Evolutionary conservation across 1,139 yeast genomes (phyloP).

Genomic region (Taphrina communis): DNA sequence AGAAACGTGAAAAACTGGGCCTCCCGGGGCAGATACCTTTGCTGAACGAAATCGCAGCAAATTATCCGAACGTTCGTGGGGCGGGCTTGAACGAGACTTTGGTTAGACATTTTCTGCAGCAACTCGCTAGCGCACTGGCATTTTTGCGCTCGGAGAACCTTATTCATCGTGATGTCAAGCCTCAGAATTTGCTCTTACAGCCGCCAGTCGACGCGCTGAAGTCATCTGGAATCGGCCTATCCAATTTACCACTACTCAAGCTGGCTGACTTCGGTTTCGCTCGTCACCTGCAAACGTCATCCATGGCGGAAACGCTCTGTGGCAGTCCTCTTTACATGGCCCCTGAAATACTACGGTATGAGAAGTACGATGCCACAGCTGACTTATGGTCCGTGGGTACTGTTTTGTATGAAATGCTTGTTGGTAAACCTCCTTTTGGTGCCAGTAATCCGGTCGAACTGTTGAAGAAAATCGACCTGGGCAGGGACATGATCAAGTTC

Average conservation of each 20-base stretch:
- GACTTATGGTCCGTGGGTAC: constrained; percentile 99
- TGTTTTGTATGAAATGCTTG: constrained; percentile 90
- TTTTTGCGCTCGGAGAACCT: constrained; percentile 81
- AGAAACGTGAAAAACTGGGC: constrained; percentile 70
- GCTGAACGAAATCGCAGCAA: constrained; percentile 71
- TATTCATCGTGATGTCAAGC: constrained; percentile 93
- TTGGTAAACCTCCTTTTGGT: constrained; percentile 92
- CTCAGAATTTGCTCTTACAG: constrained; percentile 83
- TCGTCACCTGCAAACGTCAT: constrained; percentile 84
- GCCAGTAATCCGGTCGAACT: constrained; percentile 92
- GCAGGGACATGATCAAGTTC: constrained; percentile 76
- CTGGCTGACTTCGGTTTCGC: constrained; percentile 99
- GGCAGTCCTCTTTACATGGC: constrained; percentile 99
- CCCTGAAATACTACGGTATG: constrained; percentile 91
- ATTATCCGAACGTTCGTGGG: constrained; percentile 79
- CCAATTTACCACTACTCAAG: constrained; percentile 78
- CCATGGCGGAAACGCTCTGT: constrained; percentile 95
- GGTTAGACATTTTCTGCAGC: constrained; percentile 83
- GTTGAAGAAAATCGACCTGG: constrained; percentile 78
- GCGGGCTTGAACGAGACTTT: constrained; percentile 80
- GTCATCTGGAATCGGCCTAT: constrained; percentile 71
- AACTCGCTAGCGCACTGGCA: constrained; percentile 79
- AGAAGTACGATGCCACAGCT: constrained; percentile 95
- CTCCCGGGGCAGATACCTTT: constrained; percentile 69
- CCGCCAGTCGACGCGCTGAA: constrained; percentile 63